Evolutionary conservation across 305 asterid species (phyloP), one percentile per base, ranked within the genome.

Genomic region (Fraxinus albicans): DNA sequence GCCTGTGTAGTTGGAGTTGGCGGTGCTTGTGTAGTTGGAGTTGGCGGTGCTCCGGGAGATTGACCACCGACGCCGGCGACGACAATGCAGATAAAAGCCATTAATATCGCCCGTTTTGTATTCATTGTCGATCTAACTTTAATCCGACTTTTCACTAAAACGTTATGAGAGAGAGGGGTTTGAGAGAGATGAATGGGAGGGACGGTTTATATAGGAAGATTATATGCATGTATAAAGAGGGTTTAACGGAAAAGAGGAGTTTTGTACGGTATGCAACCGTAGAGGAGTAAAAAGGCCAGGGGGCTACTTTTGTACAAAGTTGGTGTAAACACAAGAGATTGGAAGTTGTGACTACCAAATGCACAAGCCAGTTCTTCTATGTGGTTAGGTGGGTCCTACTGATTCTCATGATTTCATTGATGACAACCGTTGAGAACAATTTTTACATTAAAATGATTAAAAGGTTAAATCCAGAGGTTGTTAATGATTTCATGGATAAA

Each of bases 11-110:
- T 47, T 13, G 58, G 58, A 40, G 3, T 8, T 38, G 47, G 47
- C 12, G 47, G 47, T 38, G 47, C 47, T 2, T 38, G 84, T 9
- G 90, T 69, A 0, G 86, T 74, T 1, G 90, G 88, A 73, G 83
- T 76, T 0, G 92, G 90, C 3, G 88, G 77, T 65, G 73, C 69
- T 13, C 86, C 84, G 72, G 97, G 96, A 81, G 92, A 80, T 80
- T 90, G 96, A 4, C 82, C 92, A 0, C 75, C 75, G 77, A 89
- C 96, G 47, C 87, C 91, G 83, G 93, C 91, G 78, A 84, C 75
- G 82, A 77, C 70, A 73, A 92, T 73, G 94, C 92, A 91, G 87
- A 94, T 80, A 72, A 90, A 50, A 6, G 90, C 94, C 6, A 83
- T 23, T 77, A 84, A 73, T 23, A 86, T 15, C n/a, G 75, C 83